Evolutionary conservation across 2,329 filamentous ascomycete species (phyloP).

Genomic region (Monilinia fructicola): DNA sequence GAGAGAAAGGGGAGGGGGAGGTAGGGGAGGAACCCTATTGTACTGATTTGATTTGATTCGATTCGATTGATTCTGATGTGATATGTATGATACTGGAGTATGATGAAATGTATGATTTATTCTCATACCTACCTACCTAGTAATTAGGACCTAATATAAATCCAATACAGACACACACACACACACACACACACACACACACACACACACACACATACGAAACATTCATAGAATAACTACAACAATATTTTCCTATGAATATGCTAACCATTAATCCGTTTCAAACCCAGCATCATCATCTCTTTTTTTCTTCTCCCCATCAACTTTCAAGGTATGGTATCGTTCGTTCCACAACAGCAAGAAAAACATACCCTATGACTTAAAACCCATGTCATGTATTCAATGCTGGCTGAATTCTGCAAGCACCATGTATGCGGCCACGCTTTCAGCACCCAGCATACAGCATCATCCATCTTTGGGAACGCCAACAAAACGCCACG

Average conservation of each 20-base stretch:
- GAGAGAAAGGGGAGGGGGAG: too few species aligned
- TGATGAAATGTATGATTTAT: too few species aligned
- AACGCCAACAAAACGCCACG: slow-evolving; percentile 23
- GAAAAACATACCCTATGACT: not conserved
- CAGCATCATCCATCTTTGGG: slow-evolving; percentile 2
- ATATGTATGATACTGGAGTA: too few species aligned
- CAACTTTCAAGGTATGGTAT: too few species aligned
- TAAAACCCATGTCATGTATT: slow-evolving; percentile 4
- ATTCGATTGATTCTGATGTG: too few species aligned
- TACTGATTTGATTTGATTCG: too few species aligned
- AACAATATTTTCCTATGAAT: not conserved
- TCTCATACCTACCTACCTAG: not conserved
- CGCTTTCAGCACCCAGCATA: not conserved
- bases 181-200: not conserved
- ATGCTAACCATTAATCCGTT: not conserved
- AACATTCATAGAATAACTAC: not conserved
- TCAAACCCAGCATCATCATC: not conserved
- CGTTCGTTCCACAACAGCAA: too few species aligned
- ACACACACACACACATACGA: not conserved
- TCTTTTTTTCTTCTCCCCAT: not conserved
- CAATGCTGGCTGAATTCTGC: not conserved
- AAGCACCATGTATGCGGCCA: slow-evolving; percentile 1
- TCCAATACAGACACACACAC: not conserved
- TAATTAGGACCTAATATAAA: not conserved
- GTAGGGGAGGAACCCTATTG: too few species aligned